Base-by-base conservation (phyloP, 2,329 filamentous ascomycete genomes). In the Fusarium hostae region DNA sequence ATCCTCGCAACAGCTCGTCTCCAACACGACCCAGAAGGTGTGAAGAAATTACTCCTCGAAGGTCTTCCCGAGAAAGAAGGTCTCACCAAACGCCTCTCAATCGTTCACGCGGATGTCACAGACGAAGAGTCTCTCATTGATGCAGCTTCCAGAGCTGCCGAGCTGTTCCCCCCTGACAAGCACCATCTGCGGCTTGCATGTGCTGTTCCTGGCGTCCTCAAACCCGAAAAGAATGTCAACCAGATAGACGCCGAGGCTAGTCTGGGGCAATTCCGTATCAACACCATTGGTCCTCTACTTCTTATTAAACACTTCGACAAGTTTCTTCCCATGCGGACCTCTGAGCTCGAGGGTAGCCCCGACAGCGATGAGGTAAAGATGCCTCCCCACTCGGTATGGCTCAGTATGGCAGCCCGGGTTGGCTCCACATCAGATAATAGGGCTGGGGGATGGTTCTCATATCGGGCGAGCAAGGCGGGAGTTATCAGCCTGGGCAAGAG, bases 361-460 rank as follows among this genome's bases (percentile, higher is more conserved):
- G 47, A 61, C 6, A 30, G 40, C 3, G 78, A 77, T 41, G 41
- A 60, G 9, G 37, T 74, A 8, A 67, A 82, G 1, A 82, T 92
- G 5, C 84, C 86, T 0, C 62, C 73, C 1, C 84, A 87, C 59
- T 89, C 92, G 0, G 87, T 90, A 4, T 93, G 91, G 85, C 86
- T 91, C n/a, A 88, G 88, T 76, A 92, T 94, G 89, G 91, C 91
- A 9, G 94, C 93, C 4, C 89, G 94, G 45, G 92, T 97, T 0
- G 93, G 93, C 13, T 91, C 88, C 35, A 91, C 92, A 26, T 83
- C 86, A 1, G 92, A 95, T 75, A 95, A 97, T 76, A 78, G 82
- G 4, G 84, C 90, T 0, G 94, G 93, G 5, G 94, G 94, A 0
- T 96, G 93, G 94, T 97, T 94, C 79, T 90, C 87, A 61, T 96